Percentiles rank a stretch among this genome's conserved stretches.
phyloP scores from a whole-genome alignment of 768 basidiomycete species.

The Psilocybe cubensis region DNA sequence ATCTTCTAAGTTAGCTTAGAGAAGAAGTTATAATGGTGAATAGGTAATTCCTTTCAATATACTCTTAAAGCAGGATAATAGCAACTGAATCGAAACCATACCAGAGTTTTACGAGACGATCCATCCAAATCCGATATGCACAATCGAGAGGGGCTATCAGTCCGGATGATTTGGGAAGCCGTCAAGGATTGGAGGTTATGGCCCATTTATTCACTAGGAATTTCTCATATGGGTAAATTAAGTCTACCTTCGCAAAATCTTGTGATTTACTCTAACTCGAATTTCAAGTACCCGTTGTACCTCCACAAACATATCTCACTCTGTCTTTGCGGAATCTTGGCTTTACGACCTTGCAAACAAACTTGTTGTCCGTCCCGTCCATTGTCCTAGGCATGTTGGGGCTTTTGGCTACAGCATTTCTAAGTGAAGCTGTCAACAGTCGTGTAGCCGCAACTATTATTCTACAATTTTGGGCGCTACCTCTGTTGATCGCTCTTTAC shows the following conservation, averaged over 20 bases:
- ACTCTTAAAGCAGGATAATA: neutral
- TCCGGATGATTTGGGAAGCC: slow-evolving; percentile 51
- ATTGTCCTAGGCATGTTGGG: slow-evolving; percentile 54
- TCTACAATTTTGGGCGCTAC: slow-evolving; percentile 64
- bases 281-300: slow-evolving; percentile 53
- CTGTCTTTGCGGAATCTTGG: slow-evolving; percentile 64
- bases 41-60: slow-evolving; percentile 29
- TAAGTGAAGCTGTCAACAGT: slow-evolving; percentile 60
- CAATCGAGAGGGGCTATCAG: slow-evolving; percentile 64
- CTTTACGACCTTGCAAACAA: slow-evolving; percentile 65
- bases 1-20: slow-evolving; percentile 26
- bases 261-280: neutral
- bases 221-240: slow-evolving; percentile 52
- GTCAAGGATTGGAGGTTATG: slow-evolving; percentile 65
- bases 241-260: neutral
- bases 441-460: slow-evolving; percentile 56
- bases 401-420: slow-evolving; percentile 49
- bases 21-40: slow-evolving; percentile 72
- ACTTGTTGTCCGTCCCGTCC: slow-evolving; percentile 65
- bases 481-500: slow-evolving; percentile 59
- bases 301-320: slow-evolving; percentile 67
- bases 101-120: slow-evolving; percentile 61
- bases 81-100: neutral
- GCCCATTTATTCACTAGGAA: slow-evolving; percentile 64
- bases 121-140: slow-evolving; percentile 72